A percentile compares a stretch with the other conserved stretches of the same genome.
phyloP scores from a whole-genome alignment of 2,329 filamentous ascomycete genomes.

The Cladorrhinum sp. region DNA sequence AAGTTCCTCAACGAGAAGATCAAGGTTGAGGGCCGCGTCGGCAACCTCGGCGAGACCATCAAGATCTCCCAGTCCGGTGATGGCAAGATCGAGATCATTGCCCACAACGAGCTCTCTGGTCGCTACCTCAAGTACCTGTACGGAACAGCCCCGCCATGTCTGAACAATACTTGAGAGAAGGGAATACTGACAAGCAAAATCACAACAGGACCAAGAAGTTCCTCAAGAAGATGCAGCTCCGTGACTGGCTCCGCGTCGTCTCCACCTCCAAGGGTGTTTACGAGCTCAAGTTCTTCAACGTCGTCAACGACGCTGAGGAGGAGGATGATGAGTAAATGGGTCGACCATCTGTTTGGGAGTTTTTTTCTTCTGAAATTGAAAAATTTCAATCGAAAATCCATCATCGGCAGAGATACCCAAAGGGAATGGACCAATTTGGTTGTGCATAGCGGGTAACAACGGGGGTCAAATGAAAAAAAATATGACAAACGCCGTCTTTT shows the following conservation, averaged over 20 bases:
- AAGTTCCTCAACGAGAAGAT: slow-evolving; percentile 99
- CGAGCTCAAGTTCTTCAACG: slow-evolving; percentile 99
- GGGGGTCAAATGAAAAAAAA: slow-evolving; percentile 24
- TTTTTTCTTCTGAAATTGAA: slow-evolving; percentile 1
- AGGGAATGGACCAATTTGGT: slow-evolving; percentile 19
- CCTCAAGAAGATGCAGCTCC: slow-evolving; percentile 99
- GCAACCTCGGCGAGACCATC: slow-evolving; percentile 94
- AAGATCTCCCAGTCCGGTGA: slow-evolving; percentile 87
- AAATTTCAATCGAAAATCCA: not conserved
- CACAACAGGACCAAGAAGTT: slow-evolving; percentile 93
- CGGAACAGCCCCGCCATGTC: slow-evolving; percentile 4
- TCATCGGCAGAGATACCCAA: slow-evolving; percentile 24
- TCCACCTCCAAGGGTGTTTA: slow-evolving; percentile 97
- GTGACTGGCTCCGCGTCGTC: slow-evolving; percentile 99
- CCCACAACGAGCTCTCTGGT: slow-evolving; percentile 96
- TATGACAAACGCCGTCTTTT: slow-evolving; percentile 20
- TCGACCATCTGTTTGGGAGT: slow-evolving; percentile 15
- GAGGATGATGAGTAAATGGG: slow-evolving; percentile 92
- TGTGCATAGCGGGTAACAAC: slow-evolving; percentile 26
- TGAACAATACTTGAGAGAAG: not conserved
- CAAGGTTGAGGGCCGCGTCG: slow-evolving; percentile 98
- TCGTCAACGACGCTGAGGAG: slow-evolving; percentile 95
- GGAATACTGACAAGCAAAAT: slow-evolving; percentile 24
- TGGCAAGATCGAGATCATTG: slow-evolving; percentile 96
- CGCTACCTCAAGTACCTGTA: slow-evolving; percentile 99